Evolutionary conservation across 768 basidiomycete genomes (phyloP), one percentile per base, ranked within the genome.

Genomic region (Tulasnella sp.): DNA sequence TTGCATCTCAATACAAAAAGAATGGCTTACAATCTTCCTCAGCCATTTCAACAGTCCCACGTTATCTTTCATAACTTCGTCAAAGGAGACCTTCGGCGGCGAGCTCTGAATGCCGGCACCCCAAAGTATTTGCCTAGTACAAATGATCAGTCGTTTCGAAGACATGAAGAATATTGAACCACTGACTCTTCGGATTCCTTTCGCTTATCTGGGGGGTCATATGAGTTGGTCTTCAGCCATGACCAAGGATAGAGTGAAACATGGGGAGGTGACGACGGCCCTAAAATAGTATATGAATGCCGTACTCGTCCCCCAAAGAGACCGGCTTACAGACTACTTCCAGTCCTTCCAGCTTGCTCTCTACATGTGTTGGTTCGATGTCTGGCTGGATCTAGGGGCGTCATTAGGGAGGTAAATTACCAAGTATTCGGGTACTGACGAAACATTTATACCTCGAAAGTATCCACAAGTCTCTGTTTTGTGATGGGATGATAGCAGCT

Each of bases 381-480:
- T 84, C 77, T 3, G 67, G 63, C 0, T 88, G 82, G 49, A 96
- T 83, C 91, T 93, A 28, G 29, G 37, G 24, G 1, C 12, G 32
- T 13, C 4, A 7, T 4, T 45, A 20, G 16, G 15, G 7, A 10
- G 13, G 7, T 13, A 13, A 8, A 31, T 22, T 19, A 5, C 27
- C 19, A 15, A 28, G 48, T 16, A 15, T 16, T 4, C 15, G 20
- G 40, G 13, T 7, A 56, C 72, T n/a, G n/a, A n/a, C n/a, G n/a
- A n/a, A n/a, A n/a, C n/a, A n/a, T n/a, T n/a, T n/a, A 25, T 58
- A 83, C 92, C 56, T 85, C 79, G 57, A 83, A 88, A 1, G 91
- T 89, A 60, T 85, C 80, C 45, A 89, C 68, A 8, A 96, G 65
- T n/a, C 92, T 73, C 64, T 96, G 93, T 61, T 88, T 92, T 15